Evolutionary conservation across 179 eudicot species (phyloP).

Genomic region (Patellifolia procumbens): DNA sequence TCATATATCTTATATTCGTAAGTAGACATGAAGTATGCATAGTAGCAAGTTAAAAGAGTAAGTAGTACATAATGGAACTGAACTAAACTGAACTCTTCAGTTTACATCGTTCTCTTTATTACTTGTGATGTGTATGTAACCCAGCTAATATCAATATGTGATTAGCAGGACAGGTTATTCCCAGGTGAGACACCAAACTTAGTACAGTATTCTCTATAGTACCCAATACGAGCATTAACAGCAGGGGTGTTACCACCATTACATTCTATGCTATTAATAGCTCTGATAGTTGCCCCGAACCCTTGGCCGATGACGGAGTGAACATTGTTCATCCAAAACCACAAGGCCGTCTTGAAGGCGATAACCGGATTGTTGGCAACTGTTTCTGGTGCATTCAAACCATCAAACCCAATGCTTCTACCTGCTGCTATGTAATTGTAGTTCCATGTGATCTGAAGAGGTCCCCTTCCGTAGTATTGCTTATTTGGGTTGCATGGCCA

Average conservation of each 20-base stretch:
- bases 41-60: too few species aligned
- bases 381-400: slow-evolving; percentile 12
- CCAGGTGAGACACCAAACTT: slow-evolving; percentile 15
- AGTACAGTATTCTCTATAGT: slow-evolving; percentile 11
- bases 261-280: slow-evolving; percentile 7
- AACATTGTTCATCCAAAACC: slow-evolving; percentile 21
- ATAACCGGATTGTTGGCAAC: slow-evolving; percentile 6
- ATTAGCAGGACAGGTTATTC: slow-evolving; percentile 7
- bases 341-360: slow-evolving; percentile 13
- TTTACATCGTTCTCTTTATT: too few species aligned
- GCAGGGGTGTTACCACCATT: not conserved
- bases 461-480: slow-evolving; percentile 17
- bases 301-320: slow-evolving; percentile 5
- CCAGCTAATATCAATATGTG: too few species aligned
- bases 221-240: slow-evolving; percentile 10
- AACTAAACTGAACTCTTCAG: too few species aligned
- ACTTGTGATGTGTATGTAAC: too few species aligned
- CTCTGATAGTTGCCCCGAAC: slow-evolving; percentile 18
- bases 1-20: too few species aligned
- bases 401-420: slow-evolving; percentile 18
- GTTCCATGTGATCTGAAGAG: slow-evolving; percentile 18
- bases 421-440: slow-evolving; percentile 20
- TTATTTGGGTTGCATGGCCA: slow-evolving; percentile 13
- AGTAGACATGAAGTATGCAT: too few species aligned
- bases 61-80: too few species aligned